Conservation (phyloP, 169 alveolate genomes). For the Eimeria sp. region DNA sequence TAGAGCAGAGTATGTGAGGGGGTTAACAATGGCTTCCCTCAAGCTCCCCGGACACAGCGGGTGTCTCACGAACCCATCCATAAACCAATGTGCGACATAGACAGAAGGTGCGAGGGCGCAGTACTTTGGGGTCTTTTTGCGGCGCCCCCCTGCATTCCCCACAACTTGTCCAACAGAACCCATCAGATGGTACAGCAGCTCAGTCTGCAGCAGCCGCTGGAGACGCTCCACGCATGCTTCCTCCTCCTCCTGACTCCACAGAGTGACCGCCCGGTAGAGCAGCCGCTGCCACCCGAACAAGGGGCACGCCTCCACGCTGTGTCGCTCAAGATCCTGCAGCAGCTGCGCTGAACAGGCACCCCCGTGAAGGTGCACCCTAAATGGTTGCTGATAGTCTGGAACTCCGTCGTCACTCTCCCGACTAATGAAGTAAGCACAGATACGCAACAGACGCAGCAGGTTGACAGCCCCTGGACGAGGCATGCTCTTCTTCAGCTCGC, state of each 20-base stretch:
- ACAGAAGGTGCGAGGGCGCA: slow-evolving; percentile 90
- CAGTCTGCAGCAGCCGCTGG: slow-evolving; percentile 87
- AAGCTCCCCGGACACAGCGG: slow-evolving; percentile 93
- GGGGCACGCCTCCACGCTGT: slow-evolving; percentile 85
- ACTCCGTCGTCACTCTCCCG: slow-evolving; percentile 89
- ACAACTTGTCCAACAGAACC: slow-evolving; percentile 91
- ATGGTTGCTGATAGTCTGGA: slow-evolving; percentile 90
- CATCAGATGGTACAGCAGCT: slow-evolving; percentile 88
- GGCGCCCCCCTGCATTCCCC: slow-evolving; percentile 80
- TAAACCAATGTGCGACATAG: slow-evolving; percentile 93
- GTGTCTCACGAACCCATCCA: slow-evolving; percentile 92
- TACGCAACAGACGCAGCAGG: slow-evolving; percentile 88
- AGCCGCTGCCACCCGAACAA: slow-evolving; percentile 92
- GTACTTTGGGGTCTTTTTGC: slow-evolving; percentile 83
- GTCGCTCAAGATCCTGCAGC: slow-evolving; percentile 83
- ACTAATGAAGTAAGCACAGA: slow-evolving; percentile 89
- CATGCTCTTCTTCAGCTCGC: not conserved
- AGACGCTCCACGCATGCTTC: not conserved
- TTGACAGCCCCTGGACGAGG: slow-evolving; percentile 86
- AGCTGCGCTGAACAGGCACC: slow-evolving; percentile 44
- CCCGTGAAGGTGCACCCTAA: slow-evolving; percentile 15
- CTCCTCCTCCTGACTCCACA: slow-evolving; percentile 76
- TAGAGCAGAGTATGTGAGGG: slow-evolving; percentile 88
- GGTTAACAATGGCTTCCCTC: slow-evolving; percentile 88
- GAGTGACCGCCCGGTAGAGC: slow-evolving; percentile 85